Conservation (phyloP, 495 filamentous ascomycete genomes). For the Penicillium cinerascens region DNA sequence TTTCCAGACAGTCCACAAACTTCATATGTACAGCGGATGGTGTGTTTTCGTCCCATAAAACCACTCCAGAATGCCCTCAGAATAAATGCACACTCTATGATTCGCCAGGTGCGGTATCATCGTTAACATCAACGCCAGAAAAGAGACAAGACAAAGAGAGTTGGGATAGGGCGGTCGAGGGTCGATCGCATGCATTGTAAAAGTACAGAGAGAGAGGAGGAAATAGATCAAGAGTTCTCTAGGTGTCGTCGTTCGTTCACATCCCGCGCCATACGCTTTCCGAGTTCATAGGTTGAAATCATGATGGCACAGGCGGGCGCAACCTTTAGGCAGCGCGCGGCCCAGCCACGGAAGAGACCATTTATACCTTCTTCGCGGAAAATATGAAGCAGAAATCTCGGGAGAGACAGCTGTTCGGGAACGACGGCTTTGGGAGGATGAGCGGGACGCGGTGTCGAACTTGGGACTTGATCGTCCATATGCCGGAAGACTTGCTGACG, state of each 20-base stretch:
- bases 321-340: constrained; percentile 86
- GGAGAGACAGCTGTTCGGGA: constrained; percentile 72
- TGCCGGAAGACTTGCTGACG: constrained; percentile 76
- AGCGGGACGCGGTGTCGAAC: constrained; percentile 2
- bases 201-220: constrained; percentile 17
- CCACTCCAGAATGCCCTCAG: constrained; percentile 11
- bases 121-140: constrained; percentile 18
- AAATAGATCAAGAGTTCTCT: constrained; percentile 18
- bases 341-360: constrained; percentile 88
- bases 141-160: constrained; percentile 9
- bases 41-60: constrained; percentile 11
- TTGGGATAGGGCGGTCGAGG: constrained; percentile 13
- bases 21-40: constrained; percentile 12
- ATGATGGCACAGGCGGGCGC: constrained; percentile 98
- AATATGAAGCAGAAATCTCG: constrained; percentile 79
- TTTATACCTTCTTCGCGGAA: constrained; percentile 75
- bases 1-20: neutral
- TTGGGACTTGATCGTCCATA: constrained; percentile 39
- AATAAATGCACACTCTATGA: constrained; percentile 28
- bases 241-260: constrained; percentile 65
- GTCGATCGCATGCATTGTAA: constrained; percentile 27
- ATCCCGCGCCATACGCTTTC: constrained; percentile 79
- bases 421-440: constrained; percentile 32
- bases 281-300: constrained; percentile 96
- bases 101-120: constrained; percentile 31